These are phyloP conservation scores for Exidia glandulosa DNA, from an alignment of 768 basidiomycete genomes.

Conservation along the genomic window DNA sequence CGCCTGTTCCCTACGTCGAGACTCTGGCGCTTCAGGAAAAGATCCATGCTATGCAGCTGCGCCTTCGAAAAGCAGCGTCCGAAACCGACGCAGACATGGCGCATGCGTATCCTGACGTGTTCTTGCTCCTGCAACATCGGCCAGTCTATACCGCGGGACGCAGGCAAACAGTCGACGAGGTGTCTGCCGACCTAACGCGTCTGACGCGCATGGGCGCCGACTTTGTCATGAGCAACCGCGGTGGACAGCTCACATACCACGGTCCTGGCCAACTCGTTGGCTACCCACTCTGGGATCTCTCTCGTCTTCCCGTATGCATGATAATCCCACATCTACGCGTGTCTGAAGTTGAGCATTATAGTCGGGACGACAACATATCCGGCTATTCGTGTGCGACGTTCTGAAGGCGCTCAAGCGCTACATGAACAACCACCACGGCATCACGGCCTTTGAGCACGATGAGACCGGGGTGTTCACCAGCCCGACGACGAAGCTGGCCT, in stretches of 20 bases:
- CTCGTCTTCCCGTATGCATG: conserved; percentile 54
- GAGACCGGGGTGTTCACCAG: conserved; percentile 89
- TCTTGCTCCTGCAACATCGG: conserved; percentile 78
- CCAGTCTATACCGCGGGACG: conserved; percentile 96
- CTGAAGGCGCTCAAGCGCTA: conserved; percentile 61
- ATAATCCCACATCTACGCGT: background rate
- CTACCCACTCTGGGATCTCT: conserved; percentile 86
- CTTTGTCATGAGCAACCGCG: conserved; percentile 69
- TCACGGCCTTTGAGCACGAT: conserved; percentile 48
- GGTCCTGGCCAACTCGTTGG: conserved; percentile 96
- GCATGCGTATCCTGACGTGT: conserved; percentile 42
- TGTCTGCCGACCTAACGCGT: conserved; percentile 48
- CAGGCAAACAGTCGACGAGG: conserved; percentile 55
- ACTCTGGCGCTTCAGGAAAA: conserved; percentile 62
- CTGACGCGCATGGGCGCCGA: conserved; percentile 77
- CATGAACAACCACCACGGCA: conserved; percentile 47
- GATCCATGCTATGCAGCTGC: conserved; percentile 56
- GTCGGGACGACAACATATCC: conserved; percentile 25
- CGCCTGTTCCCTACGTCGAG: conserved; percentile 65
- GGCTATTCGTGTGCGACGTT: conserved; percentile 77
- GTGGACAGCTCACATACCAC: conserved; percentile 93
- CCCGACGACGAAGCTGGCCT: conserved; percentile 74
- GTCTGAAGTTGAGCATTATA: background rate
- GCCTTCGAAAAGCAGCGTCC: conserved; percentile 29
- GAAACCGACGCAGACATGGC: conserved; percentile 8